Conservation (phyloP, 2,329 filamentous ascomycete species). For the Aspergillus clavatus region DNA sequence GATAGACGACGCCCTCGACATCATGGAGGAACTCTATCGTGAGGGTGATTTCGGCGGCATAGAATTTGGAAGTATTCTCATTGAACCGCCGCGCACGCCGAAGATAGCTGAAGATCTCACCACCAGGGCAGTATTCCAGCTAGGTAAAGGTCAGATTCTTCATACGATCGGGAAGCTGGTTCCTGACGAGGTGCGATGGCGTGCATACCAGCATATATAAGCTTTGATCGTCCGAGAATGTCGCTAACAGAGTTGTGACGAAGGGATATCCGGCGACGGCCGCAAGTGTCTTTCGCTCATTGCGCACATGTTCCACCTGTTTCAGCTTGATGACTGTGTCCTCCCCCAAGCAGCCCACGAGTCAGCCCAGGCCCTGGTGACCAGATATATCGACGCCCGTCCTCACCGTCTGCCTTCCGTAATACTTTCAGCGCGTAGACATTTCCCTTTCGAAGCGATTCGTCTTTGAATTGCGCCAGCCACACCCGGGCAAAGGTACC, state of each 20-base stretch:
- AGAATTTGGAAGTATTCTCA: constrained; percentile 59
- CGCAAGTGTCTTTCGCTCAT: constrained; percentile 60
- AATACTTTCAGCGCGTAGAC: constrained; percentile 49
- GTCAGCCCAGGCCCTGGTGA: constrained; percentile 5
- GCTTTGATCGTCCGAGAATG: constrained; percentile 59
- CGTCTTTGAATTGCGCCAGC: constrained; percentile 42
- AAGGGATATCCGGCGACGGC: constrained; percentile 61
- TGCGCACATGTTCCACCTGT: constrained; percentile 64
- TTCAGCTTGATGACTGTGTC: constrained; percentile 53
- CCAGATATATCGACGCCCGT: background rate
- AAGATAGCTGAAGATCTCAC: constrained; percentile 63
- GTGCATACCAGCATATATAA: constrained; percentile 49
- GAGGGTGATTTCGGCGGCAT: constrained; percentile 62
- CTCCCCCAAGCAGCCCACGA: constrained; percentile 5
- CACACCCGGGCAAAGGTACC: constrained; percentile 51
- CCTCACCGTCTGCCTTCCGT: constrained; percentile 47
- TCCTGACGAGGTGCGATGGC: background rate
- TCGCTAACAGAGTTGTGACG: constrained; percentile 60
- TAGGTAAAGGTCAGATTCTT: constrained; percentile 26
- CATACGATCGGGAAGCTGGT: background rate
- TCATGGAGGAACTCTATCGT: constrained; percentile 63
- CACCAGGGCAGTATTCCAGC: constrained; percentile 64
- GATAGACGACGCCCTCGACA: constrained; percentile 59
- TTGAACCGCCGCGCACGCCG: constrained; percentile 59
- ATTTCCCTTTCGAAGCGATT: constrained; percentile 30